Evolutionary conservation across 2,329 filamentous ascomycete genomes (phyloP).

Genomic region (Hymenoscyphus occultus): DNA sequence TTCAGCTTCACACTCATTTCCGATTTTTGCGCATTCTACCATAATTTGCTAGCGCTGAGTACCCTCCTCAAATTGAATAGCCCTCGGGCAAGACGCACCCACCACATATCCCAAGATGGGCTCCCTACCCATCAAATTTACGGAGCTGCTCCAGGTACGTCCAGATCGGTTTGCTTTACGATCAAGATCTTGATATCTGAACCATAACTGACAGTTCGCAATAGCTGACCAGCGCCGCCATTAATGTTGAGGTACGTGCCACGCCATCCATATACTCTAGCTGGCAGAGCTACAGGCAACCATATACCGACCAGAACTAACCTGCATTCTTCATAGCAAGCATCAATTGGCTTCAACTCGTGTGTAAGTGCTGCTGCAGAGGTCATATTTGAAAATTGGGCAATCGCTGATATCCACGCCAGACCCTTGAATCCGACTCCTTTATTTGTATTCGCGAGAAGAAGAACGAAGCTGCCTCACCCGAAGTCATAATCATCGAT

Average conservation of each 20-base stretch:
- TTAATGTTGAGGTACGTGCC: constrained; percentile 52
- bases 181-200: constrained; percentile 58
- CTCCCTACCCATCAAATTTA: constrained; percentile 84
- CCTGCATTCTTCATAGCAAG: constrained; percentile 47
- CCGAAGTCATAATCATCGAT: constrained; percentile 96
- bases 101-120: constrained; percentile 41
- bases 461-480: constrained; percentile 76
- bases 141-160: constrained; percentile 81
- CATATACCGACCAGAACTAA: constrained; percentile 25
- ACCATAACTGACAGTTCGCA: constrained; percentile 38
- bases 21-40: constrained; percentile 13
- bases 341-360: constrained; percentile 81
- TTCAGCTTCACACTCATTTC: constrained; percentile 26
- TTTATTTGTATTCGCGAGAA: constrained; percentile 97
- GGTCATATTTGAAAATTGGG: constrained; percentile 5
- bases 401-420: constrained; percentile 24
- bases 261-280: constrained; percentile 18
- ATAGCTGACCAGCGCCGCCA: constrained; percentile 51
- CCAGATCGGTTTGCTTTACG: constrained; percentile 81
- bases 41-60: constrained; percentile 29
- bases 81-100: constrained; percentile 26
- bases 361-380: constrained; percentile 58
- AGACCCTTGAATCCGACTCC: constrained; percentile 97
- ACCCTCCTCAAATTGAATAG: constrained; percentile 27
- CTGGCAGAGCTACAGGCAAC: constrained; percentile 28